These are phyloP conservation scores for Triangularia setosa DNA, from an alignment of 2,329 filamentous ascomycete species.

Conservation along the genomic window DNA sequence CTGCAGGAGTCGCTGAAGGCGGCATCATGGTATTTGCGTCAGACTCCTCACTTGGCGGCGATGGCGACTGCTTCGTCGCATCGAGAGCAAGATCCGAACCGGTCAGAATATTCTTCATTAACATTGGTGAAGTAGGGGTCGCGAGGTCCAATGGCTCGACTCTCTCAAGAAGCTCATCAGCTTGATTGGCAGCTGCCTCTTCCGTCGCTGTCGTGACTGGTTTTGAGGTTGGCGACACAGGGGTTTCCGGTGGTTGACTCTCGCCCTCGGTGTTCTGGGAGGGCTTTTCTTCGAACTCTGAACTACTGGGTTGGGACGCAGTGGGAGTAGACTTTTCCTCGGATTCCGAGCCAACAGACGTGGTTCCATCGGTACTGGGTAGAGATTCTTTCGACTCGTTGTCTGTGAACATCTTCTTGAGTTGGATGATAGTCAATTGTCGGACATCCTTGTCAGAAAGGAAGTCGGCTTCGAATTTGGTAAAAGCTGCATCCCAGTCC, in stretches of 20 bases:
- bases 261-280: constrained; percentile 22
- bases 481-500: constrained; percentile 88
- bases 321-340: constrained; percentile 45
- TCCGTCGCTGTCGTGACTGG: constrained; percentile 12
- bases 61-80: constrained; percentile 10
- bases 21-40: constrained; percentile 25
- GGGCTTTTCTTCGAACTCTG: constrained; percentile 25
- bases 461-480: constrained; percentile 87
- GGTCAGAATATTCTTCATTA: constrained; percentile 19
- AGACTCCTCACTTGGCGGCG: background rate
- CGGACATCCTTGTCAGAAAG: constrained; percentile 96
- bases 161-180: constrained; percentile 37
- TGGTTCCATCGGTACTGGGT: constrained; percentile 60
- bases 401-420: constrained; percentile 93
- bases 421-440: constrained; percentile 82
- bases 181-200: constrained; percentile 19
- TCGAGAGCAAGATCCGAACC: constrained; percentile 14
- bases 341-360: constrained; percentile 35
- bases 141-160: constrained; percentile 51
- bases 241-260: constrained; percentile 12
- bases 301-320: constrained; percentile 30
- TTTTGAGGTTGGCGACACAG: constrained; percentile 16
- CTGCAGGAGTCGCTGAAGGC: constrained; percentile 4
- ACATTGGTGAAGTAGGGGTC: constrained; percentile 34
- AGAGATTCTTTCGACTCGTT: constrained; percentile 77